Conservation (phyloP, 306 rosid genomes). For the Acacia melanoxylon region DNA sequence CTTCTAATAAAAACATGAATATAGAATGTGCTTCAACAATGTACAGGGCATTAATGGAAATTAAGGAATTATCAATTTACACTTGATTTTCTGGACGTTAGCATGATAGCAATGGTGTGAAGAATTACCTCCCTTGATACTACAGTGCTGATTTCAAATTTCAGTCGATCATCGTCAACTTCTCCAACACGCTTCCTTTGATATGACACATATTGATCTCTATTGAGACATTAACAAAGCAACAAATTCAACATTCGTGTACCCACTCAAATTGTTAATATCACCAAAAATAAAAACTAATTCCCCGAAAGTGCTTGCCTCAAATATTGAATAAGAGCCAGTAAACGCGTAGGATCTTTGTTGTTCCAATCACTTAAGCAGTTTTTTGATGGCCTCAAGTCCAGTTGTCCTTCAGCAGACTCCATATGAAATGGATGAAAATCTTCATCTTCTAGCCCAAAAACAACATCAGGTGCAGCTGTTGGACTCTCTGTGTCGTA, state of each 20-base stretch:
- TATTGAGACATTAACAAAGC: conserved; percentile 26
- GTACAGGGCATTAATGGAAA: not conserved
- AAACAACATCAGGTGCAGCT: conserved; percentile 79
- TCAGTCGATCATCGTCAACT: conserved; percentile 87
- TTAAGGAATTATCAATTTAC: not conserved
- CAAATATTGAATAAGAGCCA: conserved; percentile 65
- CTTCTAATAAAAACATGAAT: not conserved
- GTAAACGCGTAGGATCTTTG: conserved; percentile 73
- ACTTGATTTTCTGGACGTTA: conserved; percentile 2
- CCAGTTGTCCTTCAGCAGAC: conserved; percentile 38
- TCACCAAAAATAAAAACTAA: not conserved
- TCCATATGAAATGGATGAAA: conserved; percentile 63
- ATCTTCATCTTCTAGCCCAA: conserved; percentile 74
- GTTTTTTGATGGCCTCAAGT: conserved; percentile 29
- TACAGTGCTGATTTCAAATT: conserved; percentile 83
- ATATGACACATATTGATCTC: conserved; percentile 73
- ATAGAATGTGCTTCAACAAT: not conserved
- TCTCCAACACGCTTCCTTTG: conserved; percentile 64
- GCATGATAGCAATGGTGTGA: not conserved
- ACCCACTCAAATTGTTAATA: not conserved
- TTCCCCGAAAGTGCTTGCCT: conserved; percentile 42
- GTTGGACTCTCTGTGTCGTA: conserved; percentile 66
- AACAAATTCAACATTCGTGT: conserved; percentile 1
- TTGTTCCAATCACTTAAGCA: conserved; percentile 64
- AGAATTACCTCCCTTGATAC: conserved; percentile 74